These are phyloP conservation scores for Phytophthora sp. DNA, from an alignment of 352 stramenopile species.

Conservation along the genomic window DNA sequence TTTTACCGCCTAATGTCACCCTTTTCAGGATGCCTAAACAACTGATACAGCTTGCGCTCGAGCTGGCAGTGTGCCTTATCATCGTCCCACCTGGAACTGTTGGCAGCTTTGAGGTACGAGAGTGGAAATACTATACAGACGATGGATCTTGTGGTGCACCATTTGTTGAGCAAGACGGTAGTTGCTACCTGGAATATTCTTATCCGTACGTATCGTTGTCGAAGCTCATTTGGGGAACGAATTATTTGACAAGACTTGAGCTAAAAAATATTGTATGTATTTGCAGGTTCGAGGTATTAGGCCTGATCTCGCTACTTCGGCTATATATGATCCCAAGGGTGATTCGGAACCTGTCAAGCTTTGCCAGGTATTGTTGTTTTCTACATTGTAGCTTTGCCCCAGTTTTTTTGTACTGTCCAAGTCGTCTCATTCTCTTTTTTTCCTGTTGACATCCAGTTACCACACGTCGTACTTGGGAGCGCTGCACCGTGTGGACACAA, in stretches of 20 bases:
- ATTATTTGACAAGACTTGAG: too few relatives aligned
- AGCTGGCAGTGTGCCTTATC: slow-evolving; percentile 58
- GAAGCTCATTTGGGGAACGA: too few relatives aligned
- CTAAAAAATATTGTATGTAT: neutral
- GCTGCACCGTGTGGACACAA: slow-evolving; percentile 77
- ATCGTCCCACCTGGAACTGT: slow-evolving; percentile 60
- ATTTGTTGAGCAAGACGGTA: slow-evolving; percentile 38
- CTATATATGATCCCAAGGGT: slow-evolving; percentile 83
- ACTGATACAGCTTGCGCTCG: slow-evolving; percentile 46
- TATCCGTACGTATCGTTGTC: slow-evolving; percentile 69
- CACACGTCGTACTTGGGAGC: slow-evolving; percentile 76
- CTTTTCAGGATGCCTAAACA: slow-evolving; percentile 56
- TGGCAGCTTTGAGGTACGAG: slow-evolving; percentile 58
- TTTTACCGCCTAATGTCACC: slow-evolving; percentile 60
- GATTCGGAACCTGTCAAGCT: slow-evolving; percentile 79
- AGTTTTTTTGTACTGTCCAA: neutral
- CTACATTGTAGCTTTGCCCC: neutral
- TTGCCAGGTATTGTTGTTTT: slow-evolving; percentile 57
- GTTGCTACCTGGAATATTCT: slow-evolving; percentile 74
- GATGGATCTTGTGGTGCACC: slow-evolving; percentile 39
- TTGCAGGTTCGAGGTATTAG: slow-evolving; percentile 67
- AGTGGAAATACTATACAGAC: slow-evolving; percentile 75
- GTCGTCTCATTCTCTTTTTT: neutral
- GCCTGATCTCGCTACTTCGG: slow-evolving; percentile 65
- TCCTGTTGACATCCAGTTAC: slow-evolving; percentile 45